Evolutionary conservation across 2,329 filamentous ascomycete species (phyloP).

Genomic region (Dactylellina parvicollis): DNA sequence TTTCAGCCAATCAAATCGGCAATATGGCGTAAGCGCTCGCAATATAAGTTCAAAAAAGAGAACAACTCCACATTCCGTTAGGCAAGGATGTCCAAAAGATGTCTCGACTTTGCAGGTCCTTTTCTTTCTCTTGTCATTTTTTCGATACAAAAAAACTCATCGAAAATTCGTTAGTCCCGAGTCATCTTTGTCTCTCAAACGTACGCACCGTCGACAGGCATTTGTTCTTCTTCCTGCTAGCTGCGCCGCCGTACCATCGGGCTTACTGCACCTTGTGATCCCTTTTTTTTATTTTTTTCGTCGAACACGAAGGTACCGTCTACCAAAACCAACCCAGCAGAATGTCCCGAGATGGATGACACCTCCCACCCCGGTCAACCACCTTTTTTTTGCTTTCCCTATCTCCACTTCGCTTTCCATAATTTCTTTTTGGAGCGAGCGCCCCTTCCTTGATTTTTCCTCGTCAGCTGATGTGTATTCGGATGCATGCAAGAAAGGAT

Average conservation of each 20-base stretch:
- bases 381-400: constrained; percentile 12
- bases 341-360: constrained; percentile 55
- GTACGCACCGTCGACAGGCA: constrained; percentile 16
- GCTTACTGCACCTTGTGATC: constrained; percentile 51
- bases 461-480: constrained; percentile 55
- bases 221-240: not conserved
- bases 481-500: constrained; percentile 53
- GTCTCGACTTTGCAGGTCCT: constrained; percentile 25
- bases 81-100: constrained; percentile 45
- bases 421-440: constrained; percentile 34
- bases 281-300: constrained; percentile 12
- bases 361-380: constrained; percentile 22
- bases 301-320: constrained; percentile 32
- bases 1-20: constrained; percentile 49
- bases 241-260: constrained; percentile 37
- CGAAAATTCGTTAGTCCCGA: constrained; percentile 29
- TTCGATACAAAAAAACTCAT: constrained; percentile 14
- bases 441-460: constrained; percentile 54
- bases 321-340: constrained; percentile 47
- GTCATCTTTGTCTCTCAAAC: constrained; percentile 33
- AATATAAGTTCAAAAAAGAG: constrained; percentile 32
- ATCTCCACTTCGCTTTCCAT: constrained; percentile 23
- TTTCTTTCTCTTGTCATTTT: constrained; percentile 17
- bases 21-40: constrained; percentile 54
- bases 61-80: constrained; percentile 54